Evolutionary conservation across 139 green algal species (phyloP), one percentile per base, ranked within the genome.

Genomic region (Pseudopediastrum boryanum): DNA sequence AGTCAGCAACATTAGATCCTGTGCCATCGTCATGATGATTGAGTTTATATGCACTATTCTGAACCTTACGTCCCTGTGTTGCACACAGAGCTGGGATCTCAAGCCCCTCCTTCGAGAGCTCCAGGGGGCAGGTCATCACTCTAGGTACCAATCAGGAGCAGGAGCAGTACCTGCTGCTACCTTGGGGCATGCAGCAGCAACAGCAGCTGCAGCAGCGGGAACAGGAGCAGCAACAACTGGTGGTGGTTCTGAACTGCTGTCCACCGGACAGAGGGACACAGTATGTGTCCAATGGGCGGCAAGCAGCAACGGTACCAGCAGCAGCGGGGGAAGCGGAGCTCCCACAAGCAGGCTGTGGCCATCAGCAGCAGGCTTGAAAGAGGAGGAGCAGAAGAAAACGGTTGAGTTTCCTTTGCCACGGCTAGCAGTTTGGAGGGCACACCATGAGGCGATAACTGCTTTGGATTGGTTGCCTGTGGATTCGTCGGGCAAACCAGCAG

Each of bases 401-500:
- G n/a, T n/a, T n/a, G n/a, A n/a, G n/a, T n/a, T n/a, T n/a, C n/a
- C n/a, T n/a, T n/a, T n/a, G n/a, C n/a, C n/a, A n/a, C n/a, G n/a
- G n/a, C n/a, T n/a, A n/a, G n/a, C n/a, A n/a, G n/a, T n/a, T n/a
- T n/a, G n/a, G n/a, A n/a, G 51, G 35, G 70, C 38, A 4, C 70
- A 77, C 27, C 2, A 12, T 0, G 50, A 77, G 39, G 35, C 70
- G 2, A 27, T 77, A 4, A 77, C 70, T 68, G 70, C 50, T 21
- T 27, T 77, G 7, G 35, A 68, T 21, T 77, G 70, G 70, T 29
- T 67, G 19, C 35, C n/a, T n/a, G n/a, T n/a, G n/a, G n/a, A n/a
- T n/a, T n/a, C n/a, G n/a, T n/a, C 23, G 0, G 36, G 38, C 1
- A 51, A 51, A 27, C 51, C 70, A 52, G 12, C 51, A 54, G 35